These are phyloP conservation scores for Trametes cingulata DNA, from an alignment of 768 basidiomycete species.

Conservation along the genomic window DNA sequence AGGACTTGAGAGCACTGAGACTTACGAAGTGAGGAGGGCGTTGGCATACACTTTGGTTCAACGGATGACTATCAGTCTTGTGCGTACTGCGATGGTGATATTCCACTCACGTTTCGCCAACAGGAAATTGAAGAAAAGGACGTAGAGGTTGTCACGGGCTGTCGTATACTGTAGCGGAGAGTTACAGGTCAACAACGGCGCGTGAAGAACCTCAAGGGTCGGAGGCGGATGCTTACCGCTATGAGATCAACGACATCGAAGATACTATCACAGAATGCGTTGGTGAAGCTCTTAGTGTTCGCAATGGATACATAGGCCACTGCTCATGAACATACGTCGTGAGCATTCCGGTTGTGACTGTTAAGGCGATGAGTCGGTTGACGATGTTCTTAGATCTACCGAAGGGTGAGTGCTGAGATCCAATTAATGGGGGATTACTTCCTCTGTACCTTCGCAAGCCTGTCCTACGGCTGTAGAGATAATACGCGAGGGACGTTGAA, in stretches of 20 bases:
- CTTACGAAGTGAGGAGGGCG: constrained; percentile 1
- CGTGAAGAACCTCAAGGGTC: background rate
- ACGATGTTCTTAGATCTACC: constrained; percentile 4
- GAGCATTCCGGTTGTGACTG: constrained; percentile 1
- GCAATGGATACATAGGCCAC: background rate
- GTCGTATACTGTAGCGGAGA: background rate
- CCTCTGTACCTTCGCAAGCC: background rate
- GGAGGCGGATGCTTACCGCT: background rate
- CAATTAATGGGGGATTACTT: background rate
- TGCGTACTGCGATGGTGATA: background rate
- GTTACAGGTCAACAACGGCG: too few species aligned
- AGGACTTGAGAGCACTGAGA: background rate
- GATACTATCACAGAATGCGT: background rate
- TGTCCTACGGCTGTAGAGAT: background rate
- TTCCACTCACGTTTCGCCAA: background rate
- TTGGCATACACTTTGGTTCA: background rate
- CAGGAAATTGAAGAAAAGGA: constrained; percentile 11
- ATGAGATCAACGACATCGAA: background rate
- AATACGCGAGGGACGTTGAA: background rate
- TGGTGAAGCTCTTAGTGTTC: background rate
- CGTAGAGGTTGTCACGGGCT: background rate
- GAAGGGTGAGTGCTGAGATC: too few species aligned
- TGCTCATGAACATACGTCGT: background rate
- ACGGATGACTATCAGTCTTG: too few species aligned
- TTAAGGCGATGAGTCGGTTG: background rate